A percentile compares a stretch with the other conserved stretches of the same genome.
phyloP scores from a whole-genome alignment of 805 yeast genomes.

The Saccharomycopsis sp. region DNA sequence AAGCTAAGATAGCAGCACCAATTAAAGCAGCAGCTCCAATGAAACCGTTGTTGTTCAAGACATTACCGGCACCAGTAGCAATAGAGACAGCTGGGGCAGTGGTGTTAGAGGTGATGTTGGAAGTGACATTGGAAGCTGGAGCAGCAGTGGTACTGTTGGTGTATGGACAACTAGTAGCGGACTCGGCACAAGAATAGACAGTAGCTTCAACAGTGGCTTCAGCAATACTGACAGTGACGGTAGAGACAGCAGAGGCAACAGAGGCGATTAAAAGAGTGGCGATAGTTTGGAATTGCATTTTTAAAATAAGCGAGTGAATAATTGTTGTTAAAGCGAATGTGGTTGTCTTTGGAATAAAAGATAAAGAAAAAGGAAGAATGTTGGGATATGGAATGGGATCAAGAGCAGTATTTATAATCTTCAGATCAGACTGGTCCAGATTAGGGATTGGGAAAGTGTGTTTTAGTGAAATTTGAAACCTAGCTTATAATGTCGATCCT shows the following conservation, averaged over 20 bases:
- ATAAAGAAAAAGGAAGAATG: too few species aligned
- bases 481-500: too few species aligned
- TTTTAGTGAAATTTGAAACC: too few species aligned
- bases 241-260: conserved; percentile 21
- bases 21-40: conserved; percentile 25
- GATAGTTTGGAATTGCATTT: conserved; percentile 26
- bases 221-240: conserved; percentile 17
- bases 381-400: too few species aligned
- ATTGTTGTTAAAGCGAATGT: too few species aligned
- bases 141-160: conserved; percentile 5
- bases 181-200: conserved; percentile 15
- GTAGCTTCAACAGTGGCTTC: conserved; percentile 15
- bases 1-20: conserved; percentile 23
- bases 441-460: too few species aligned
- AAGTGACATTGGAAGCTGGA: conserved; percentile 4
- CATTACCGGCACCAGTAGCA: conserved; percentile 23
- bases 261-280: conserved; percentile 21
- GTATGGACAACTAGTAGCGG: conserved; percentile 19
- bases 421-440: too few species aligned
- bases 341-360: too few species aligned
- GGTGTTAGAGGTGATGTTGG: conserved; percentile 14
- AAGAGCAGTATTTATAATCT: too few species aligned
- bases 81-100: conserved; percentile 22
- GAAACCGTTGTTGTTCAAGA: conserved; percentile 18
- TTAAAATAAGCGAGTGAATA: too few species aligned